These are phyloP conservation scores for Trichosanthes cucumerina DNA, from an alignment of 306 rosid species.

Conservation along the genomic window DNA sequence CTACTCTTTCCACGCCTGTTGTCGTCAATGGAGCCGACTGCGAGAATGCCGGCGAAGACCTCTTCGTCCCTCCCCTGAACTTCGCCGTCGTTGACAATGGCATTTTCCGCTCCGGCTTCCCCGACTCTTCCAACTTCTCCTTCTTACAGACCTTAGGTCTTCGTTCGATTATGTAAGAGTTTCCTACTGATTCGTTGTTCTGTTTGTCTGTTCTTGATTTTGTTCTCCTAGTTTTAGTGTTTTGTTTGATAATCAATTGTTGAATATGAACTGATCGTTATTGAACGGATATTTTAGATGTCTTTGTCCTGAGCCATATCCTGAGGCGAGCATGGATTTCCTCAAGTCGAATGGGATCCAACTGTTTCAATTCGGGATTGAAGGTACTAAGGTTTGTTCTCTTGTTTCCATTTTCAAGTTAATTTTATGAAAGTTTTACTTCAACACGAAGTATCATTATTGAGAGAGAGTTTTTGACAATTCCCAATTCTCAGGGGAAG, in stretches of 20 bases:
- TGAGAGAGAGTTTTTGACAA: neutral
- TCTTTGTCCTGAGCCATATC: constrained; percentile 93
- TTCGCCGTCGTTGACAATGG: constrained; percentile 86
- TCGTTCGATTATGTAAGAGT: constrained; percentile 72
- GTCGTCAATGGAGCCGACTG: neutral
- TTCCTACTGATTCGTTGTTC: neutral
- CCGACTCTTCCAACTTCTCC: constrained; percentile 70
- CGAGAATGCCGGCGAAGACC: constrained; percentile 40
- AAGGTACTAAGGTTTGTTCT: constrained; percentile 73
- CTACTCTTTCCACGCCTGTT: neutral
- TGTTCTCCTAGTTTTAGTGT: neutral
- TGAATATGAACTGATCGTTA: constrained; percentile 1
- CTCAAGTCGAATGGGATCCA: constrained; percentile 74
- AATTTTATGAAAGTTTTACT: neutral
- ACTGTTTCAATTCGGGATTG: constrained; percentile 89
- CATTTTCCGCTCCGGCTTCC: constrained; percentile 97
- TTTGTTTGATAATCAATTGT: neutral
- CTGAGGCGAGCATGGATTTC: constrained; percentile 70
- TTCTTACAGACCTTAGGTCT: constrained; percentile 79
- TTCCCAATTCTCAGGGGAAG: neutral
- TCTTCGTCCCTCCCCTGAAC: constrained; percentile 79
- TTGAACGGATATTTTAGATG: constrained; percentile 36
- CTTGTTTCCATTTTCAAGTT: neutral
- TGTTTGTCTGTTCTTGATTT: neutral
- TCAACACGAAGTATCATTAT: neutral